These are phyloP conservation scores for Cymbopogon flexuosus DNA, from an alignment of 202 grass and related monocot genomes.

Conservation along the genomic window DNA sequence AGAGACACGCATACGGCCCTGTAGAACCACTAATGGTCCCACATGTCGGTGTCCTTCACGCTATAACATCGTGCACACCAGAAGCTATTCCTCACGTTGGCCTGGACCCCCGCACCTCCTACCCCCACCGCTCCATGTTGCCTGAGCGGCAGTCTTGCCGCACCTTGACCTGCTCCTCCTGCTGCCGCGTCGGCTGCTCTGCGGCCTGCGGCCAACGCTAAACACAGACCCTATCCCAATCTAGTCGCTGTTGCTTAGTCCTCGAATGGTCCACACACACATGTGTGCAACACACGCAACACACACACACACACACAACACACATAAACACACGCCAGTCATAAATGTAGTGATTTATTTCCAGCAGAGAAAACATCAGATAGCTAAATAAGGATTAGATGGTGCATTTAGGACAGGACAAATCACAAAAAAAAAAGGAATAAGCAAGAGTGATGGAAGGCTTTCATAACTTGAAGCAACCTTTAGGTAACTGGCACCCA, in stretches of 20 bases:
- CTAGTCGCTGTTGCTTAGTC: neutral
- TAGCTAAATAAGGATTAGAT: neutral
- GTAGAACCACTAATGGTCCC: neutral
- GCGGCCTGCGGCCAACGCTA: neutral
- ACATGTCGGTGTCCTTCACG: neutral
- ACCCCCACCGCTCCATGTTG: too few species aligned
- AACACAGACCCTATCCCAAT: constrained; percentile 4
- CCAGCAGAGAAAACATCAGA: neutral
- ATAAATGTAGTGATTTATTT: neutral
- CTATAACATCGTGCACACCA: constrained; percentile 28
- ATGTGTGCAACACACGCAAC: too few species aligned
- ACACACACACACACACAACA: too few species aligned
- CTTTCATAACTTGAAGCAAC: neutral
- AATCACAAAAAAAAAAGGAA: neutral
- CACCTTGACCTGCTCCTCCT: neutral
- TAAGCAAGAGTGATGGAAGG: neutral
- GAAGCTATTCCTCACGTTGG: too few species aligned
- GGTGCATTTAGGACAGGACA: constrained; percentile 13
- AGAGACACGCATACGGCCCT: neutral
- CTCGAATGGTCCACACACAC: neutral
- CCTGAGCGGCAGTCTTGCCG: constrained; percentile 4
- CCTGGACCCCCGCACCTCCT: neutral
- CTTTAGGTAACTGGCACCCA: neutral
- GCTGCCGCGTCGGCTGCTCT: neutral
- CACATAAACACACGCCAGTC: neutral